phyloP scores from a whole-genome alignment of 108 stramenopile genomes.

The Pseudonitzschia multiseries region DNA sequence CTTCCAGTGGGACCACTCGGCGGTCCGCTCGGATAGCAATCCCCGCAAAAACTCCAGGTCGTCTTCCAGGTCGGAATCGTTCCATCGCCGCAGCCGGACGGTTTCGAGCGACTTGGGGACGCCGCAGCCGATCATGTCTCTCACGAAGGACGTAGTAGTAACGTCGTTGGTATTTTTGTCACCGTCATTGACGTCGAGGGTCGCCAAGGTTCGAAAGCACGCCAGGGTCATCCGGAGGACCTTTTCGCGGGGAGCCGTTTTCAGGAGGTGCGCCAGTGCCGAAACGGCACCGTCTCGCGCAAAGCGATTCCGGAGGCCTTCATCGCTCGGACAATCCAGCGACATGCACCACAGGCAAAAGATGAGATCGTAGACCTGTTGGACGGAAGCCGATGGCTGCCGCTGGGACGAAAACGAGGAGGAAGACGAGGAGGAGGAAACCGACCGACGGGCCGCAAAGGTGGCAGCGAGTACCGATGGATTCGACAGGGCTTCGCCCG shows the following conservation, averaged over 20 bases:
- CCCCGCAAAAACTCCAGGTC: constrained; percentile 67
- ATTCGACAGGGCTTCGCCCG: neutral
- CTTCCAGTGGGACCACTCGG: constrained; percentile 45
- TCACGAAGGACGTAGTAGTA: constrained; percentile 35
- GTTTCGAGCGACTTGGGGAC: constrained; percentile 56
- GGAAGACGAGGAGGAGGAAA: neutral
- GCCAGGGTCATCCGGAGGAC: constrained; percentile 78
- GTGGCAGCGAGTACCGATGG: neutral
- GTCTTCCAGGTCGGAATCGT: constrained; percentile 79
- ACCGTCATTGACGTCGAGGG: constrained; percentile 19
- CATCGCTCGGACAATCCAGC: constrained; percentile 56
- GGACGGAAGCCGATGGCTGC: constrained; percentile 38
- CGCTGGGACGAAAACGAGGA: neutral
- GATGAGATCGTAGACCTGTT: constrained; percentile 89
- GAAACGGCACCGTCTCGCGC: constrained; percentile 54
- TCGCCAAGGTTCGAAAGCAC: constrained; percentile 68
- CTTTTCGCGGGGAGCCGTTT: constrained; percentile 83
- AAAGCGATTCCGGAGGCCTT: constrained; percentile 46
- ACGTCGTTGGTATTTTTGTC: neutral
- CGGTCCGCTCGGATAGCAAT: constrained; percentile 53
- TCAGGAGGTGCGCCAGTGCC: constrained; percentile 67
- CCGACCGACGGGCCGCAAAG: neutral
- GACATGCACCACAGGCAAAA: constrained; percentile 90
- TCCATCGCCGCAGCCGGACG: constrained; percentile 63
- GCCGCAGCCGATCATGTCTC: constrained; percentile 76